Percentiles rank a stretch among this genome's conserved stretches.
Evolutionary conservation across 2,329 filamentous ascomycete genomes (phyloP).

Genomic region (Colletotrichum sansevieriae): DNA sequence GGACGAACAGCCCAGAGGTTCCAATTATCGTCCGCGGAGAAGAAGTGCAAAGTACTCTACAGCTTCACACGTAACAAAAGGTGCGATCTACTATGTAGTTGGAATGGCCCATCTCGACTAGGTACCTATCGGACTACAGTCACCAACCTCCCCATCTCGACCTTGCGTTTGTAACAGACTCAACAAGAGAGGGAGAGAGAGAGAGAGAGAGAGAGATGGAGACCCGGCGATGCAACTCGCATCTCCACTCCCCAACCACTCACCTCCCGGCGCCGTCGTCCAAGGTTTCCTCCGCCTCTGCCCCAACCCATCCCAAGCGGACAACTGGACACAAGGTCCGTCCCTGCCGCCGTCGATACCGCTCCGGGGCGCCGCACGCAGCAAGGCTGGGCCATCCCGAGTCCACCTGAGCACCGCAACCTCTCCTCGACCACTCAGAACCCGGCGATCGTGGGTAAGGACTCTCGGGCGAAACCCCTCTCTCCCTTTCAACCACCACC

Average conservation of each 20-base stretch:
- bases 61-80: no score
- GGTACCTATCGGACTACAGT: background rate
- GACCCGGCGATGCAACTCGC: background rate
- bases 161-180: no score
- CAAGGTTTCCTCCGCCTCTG: background rate
- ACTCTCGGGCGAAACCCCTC: constrained; percentile 37
- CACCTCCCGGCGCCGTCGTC: constrained; percentile 13
- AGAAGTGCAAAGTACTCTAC: no score
- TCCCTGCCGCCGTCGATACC: constrained; percentile 18
- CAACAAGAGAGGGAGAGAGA: no score
- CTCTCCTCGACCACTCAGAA: constrained; percentile 27
- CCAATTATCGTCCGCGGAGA: no score
- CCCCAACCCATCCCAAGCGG: background rate
- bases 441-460: constrained; percentile 36
- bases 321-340: constrained; percentile 1
- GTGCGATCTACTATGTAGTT: background rate
- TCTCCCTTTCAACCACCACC: background rate
- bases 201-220: background rate
- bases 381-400: constrained; percentile 10
- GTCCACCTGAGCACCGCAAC: background rate
- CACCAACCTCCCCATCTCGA: constrained; percentile 1
- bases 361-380: background rate
- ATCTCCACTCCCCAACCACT: background rate
- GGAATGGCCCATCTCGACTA: constrained; percentile 3
- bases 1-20: background rate